A percentile compares a stretch with the other conserved stretches of the same genome.
Evolutionary conservation across 768 basidiomycete genomes (phyloP).

Genomic region (Boletus vermiculosoides): DNA sequence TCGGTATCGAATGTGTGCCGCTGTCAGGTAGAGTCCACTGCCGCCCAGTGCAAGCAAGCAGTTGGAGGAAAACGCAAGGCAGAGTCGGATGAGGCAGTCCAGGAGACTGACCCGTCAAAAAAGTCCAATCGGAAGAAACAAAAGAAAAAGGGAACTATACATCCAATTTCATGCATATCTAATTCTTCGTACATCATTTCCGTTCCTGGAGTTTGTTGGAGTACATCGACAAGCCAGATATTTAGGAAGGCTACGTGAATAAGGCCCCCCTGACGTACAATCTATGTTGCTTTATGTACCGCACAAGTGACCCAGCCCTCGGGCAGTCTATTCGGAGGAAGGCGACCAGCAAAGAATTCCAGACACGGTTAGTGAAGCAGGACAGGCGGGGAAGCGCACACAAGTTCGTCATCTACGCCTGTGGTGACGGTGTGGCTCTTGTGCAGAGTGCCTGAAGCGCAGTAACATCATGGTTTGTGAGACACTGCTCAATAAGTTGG

Average conservation of each 20-base stretch:
- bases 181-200: neutral
- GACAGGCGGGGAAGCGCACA: neutral
- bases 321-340: neutral
- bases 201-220: neutral
- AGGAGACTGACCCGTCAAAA: constrained; percentile 31
- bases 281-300: too few relatives aligned
- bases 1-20: constrained; percentile 62
- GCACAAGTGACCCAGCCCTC: neutral
- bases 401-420: constrained; percentile 4
- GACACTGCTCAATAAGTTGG: constrained; percentile 28
- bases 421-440: constrained; percentile 7
- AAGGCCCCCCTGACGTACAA: too few relatives aligned
- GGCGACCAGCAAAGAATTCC: neutral
- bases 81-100: constrained; percentile 20
- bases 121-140: constrained; percentile 47
- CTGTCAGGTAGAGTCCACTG: constrained; percentile 51
- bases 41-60: constrained; percentile 6
- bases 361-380: neutral
- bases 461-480: constrained; percentile 17
- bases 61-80: constrained; percentile 41
- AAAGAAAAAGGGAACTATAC: constrained; percentile 37
- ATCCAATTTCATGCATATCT: neutral
- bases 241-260: neutral
- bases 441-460: constrained; percentile 24
- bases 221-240: neutral